Evolutionary conservation across 129 eudicot genomes (phyloP).

Genomic region (Arctium minus): DNA sequence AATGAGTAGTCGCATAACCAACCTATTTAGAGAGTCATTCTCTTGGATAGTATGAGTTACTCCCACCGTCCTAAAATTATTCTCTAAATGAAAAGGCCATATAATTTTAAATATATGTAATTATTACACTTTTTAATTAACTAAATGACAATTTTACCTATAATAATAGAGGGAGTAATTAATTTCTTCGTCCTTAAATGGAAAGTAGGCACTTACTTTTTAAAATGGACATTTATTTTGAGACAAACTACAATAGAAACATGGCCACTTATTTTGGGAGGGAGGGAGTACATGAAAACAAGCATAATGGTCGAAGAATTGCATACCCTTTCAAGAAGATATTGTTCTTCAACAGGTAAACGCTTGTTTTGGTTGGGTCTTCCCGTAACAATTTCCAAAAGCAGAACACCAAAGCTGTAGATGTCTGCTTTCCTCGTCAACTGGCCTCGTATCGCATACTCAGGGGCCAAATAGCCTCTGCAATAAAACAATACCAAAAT

Average conservation of each 20-base stretch:
- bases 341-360: slow-evolving; percentile 61
- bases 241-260: not conserved
- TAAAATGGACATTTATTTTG: not conserved
- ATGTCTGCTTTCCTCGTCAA: slow-evolving; percentile 90
- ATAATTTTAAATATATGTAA: too few relatives aligned
- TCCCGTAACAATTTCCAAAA: slow-evolving; percentile 83
- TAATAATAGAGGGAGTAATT: not conserved
- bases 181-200: not conserved
- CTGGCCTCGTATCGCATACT: slow-evolving; percentile 86
- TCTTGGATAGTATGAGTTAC: not conserved
- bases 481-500: slow-evolving; percentile 2
- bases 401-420: slow-evolving; percentile 88
- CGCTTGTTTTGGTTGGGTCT: slow-evolving; percentile 63
- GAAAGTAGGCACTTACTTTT: not conserved
- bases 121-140: too few relatives aligned
- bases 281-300: too few relatives aligned
- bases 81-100: not conserved
- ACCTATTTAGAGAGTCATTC: not conserved
- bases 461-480: slow-evolving; percentile 99
- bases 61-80: not conserved
- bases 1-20: too few relatives aligned
- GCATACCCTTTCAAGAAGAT: slow-evolving; percentile 79
- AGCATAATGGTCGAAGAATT: not conserved
- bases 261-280: not conserved
- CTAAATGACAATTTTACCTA: not conserved